phyloP scores from a whole-genome alignment of 179 eudicot genomes.

The Pouteria campechiana region DNA sequence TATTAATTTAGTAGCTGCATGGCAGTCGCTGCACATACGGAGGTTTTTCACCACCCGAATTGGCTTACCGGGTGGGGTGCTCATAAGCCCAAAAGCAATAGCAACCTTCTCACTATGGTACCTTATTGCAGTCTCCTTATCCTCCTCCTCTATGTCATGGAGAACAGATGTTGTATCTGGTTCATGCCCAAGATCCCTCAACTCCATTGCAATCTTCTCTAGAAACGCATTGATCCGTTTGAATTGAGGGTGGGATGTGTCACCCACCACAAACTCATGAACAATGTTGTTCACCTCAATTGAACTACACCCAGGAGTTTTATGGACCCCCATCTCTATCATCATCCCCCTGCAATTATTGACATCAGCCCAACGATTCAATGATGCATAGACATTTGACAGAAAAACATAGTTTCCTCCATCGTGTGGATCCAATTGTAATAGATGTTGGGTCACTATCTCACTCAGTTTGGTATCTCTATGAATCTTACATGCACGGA shows the following conservation, averaged over 20 bases:
- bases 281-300: constrained; percentile 14
- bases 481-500: constrained; percentile 17
- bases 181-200: no score
- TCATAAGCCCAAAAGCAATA: no score
- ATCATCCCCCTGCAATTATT: constrained; percentile 9
- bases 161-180: no score
- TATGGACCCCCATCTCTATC: constrained; percentile 8
- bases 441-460: constrained; percentile 9
- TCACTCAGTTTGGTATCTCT: constrained; percentile 7
- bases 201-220: no score
- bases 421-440: constrained; percentile 17
- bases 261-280: constrained; percentile 15
- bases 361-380: constrained; percentile 15
- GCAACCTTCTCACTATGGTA: no score
- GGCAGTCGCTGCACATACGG: no score
- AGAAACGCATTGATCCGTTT: no score
- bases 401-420: constrained; percentile 18
- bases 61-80: no score
- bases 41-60: no score
- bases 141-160: no score
- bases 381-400: constrained; percentile 16
- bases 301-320: constrained; percentile 19
- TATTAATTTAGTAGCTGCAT: no score
- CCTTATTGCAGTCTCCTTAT: no score
- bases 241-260: constrained; percentile 11